Evolutionary conservation across 192 early-diverging fungal genomes (phyloP).

Genomic region (Umbelopsis isabellina): DNA sequence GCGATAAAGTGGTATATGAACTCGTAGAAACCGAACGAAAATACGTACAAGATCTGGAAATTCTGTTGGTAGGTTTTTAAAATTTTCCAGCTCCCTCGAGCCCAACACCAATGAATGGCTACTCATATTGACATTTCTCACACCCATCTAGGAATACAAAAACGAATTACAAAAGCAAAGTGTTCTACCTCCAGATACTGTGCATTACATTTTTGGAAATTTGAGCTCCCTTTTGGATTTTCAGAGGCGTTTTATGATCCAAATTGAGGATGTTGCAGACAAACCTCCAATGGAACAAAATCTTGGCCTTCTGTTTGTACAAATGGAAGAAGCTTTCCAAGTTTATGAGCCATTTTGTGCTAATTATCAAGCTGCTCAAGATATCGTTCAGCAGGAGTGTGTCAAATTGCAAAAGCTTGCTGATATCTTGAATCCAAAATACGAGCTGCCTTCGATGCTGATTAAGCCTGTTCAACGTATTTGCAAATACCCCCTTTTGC

Average conservation of each 20-base stretch:
- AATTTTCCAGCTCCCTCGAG: no score
- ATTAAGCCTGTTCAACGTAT: slow-evolving; percentile 99
- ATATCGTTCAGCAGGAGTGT: slow-evolving; percentile 69
- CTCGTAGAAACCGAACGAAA: slow-evolving; percentile 91
- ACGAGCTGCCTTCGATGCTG: slow-evolving; percentile 87
- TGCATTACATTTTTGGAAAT: slow-evolving; percentile 89
- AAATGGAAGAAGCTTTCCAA: slow-evolving; percentile 77
- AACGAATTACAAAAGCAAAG: slow-evolving; percentile 69
- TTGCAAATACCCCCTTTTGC: slow-evolving; percentile 95
- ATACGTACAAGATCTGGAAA: slow-evolving; percentile 89
- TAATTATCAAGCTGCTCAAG: slow-evolving; percentile 81
- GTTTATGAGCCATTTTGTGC: slow-evolving; percentile 95
- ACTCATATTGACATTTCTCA: neutral
- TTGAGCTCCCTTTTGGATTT: slow-evolving; percentile 94
- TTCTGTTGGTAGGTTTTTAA: slow-evolving; percentile 57
- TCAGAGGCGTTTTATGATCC: slow-evolving; percentile 91
- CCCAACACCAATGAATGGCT: neutral
- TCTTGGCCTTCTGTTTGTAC: slow-evolving; percentile 86
- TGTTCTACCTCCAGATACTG: slow-evolving; percentile 77
- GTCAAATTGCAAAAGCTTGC: slow-evolving; percentile 63
- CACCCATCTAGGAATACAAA: slow-evolving; percentile 63
- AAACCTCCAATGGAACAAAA: slow-evolving; percentile 79
- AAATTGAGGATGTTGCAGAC: slow-evolving; percentile 80
- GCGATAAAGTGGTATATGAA: slow-evolving; percentile 85
- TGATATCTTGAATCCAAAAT: slow-evolving; percentile 80